Conservation (phyloP, 306 rosid species). For the Crotalaria pallida region DNA sequence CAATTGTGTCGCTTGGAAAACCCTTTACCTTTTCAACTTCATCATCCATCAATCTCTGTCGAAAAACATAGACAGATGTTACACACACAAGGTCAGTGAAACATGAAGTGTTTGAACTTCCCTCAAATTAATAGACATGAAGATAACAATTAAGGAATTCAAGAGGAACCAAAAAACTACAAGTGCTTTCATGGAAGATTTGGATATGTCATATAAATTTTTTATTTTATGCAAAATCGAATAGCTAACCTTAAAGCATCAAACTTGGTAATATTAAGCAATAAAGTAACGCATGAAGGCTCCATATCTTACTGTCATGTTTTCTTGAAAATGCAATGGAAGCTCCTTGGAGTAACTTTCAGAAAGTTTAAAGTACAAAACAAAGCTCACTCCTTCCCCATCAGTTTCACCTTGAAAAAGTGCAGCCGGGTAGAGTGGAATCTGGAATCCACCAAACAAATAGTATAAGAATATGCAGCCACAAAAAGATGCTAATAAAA, state of each 20-base stretch:
- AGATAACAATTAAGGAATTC: neutral
- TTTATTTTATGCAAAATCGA: neutral
- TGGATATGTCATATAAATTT: neutral
- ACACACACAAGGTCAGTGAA: neutral
- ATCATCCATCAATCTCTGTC: conserved; percentile 78
- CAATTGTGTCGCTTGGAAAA: conserved; percentile 69
- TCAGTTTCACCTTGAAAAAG: conserved; percentile 91
- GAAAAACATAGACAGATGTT: neutral
- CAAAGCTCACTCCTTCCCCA: conserved; percentile 91
- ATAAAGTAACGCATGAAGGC: conserved; percentile 17
- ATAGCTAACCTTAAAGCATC: neutral
- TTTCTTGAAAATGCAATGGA: conserved; percentile 76
- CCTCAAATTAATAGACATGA: conserved; percentile 9
- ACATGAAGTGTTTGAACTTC: neutral
- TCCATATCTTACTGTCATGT: conserved; percentile 64
- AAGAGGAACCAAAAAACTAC: neutral
- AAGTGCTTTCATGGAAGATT: neutral
- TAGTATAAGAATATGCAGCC: conserved; percentile 13
- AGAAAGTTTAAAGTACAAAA: conserved; percentile 88
- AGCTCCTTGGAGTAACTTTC: conserved; percentile 77
- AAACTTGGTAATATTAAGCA: neutral
- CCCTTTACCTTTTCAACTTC: conserved; percentile 94
- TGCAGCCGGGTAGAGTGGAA: conserved; percentile 78
- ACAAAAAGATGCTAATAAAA: neutral
- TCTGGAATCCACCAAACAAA: conserved; percentile 41